These are phyloP conservation scores for Orobanche coerulescens DNA, from an alignment of 257 asterid species.

Conservation along the genomic window DNA sequence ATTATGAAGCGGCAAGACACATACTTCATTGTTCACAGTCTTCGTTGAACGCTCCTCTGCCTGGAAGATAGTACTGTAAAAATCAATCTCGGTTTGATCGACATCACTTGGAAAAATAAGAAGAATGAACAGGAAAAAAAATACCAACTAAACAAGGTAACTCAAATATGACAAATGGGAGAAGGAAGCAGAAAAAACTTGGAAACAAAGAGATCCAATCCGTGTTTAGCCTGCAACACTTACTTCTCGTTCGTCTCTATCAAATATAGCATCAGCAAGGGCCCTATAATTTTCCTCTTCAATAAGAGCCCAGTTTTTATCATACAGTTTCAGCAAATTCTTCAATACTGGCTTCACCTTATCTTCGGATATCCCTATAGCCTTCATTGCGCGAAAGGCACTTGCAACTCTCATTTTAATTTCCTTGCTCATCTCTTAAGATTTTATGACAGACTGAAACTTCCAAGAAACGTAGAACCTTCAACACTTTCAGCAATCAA, in stretches of 20 bases:
- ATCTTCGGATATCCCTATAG: constrained; percentile 49
- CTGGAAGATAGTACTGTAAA: constrained; percentile 20
- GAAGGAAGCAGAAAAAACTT: not conserved
- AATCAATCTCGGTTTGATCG: constrained; percentile 18
- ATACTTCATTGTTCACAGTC: constrained; percentile 28
- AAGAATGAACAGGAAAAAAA: constrained; percentile 3
- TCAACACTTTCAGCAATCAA: constrained; percentile 23
- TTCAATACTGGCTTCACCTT: constrained; percentile 75
- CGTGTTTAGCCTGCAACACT: constrained; percentile 18
- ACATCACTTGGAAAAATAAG: not conserved
- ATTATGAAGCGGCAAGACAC: constrained; percentile 16
- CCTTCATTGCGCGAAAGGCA: constrained; percentile 75
- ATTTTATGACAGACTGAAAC: constrained; percentile 20
- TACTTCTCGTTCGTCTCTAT: constrained; percentile 59
- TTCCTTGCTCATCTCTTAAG: constrained; percentile 33
- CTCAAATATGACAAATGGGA: not conserved
- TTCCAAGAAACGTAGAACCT: constrained; percentile 19
- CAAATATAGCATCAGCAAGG: constrained; percentile 85
- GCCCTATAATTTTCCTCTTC: constrained; percentile 75
- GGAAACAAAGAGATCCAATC: constrained; percentile 11
- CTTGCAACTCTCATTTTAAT: constrained; percentile 35
- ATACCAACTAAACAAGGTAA: not conserved
- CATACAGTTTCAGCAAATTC: constrained; percentile 48
- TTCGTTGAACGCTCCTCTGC: constrained; percentile 17
- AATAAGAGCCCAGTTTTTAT: constrained; percentile 73